Conservation (phyloP, 2,329 filamentous ascomycete species). For the Hansfordia pulvinata region DNA sequence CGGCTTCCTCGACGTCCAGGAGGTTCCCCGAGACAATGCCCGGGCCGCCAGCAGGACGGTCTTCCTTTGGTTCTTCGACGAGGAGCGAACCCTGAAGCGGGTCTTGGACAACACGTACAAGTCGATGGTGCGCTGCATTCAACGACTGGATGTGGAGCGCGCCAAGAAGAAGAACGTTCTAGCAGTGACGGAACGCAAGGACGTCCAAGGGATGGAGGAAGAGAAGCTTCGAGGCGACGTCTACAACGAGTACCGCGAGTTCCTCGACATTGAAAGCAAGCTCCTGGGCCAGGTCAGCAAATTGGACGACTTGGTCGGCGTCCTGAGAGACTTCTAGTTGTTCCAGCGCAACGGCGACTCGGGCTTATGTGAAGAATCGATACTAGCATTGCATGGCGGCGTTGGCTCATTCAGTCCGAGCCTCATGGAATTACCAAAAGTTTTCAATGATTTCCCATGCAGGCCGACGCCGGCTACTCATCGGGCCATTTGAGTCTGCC, state of each 20-base stretch:
- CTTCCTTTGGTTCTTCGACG: conserved; percentile 87
- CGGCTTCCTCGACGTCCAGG: conserved; percentile 82
- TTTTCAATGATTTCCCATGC: too few species aligned
- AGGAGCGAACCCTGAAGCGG: conserved; percentile 53
- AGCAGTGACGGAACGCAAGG: conserved; percentile 69
- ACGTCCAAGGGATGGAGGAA: conserved; percentile 75
- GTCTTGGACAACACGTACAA: conserved; percentile 79
- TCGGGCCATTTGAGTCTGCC: too few species aligned
- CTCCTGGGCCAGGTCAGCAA: conserved; percentile 67
- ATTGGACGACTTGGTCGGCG: conserved; percentile 72
- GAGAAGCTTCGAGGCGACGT: conserved; percentile 66
- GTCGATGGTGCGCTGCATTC: conserved; percentile 71
- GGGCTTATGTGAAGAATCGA: background rate
- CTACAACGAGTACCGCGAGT: conserved; percentile 44
- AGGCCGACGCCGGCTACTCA: too few species aligned
- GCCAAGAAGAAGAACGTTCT: conserved; percentile 59
- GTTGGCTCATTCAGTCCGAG: conserved; percentile 11
- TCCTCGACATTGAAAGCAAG: conserved; percentile 54
- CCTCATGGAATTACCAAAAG: too few species aligned
- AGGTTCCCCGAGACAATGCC: conserved; percentile 79
- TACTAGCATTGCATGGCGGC: conserved; percentile 15
- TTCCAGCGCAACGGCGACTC: conserved; percentile 1
- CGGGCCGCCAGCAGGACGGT: conserved; percentile 72
- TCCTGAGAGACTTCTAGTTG: conserved; percentile 63
- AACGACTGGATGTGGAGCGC: conserved; percentile 67